These are phyloP conservation scores for Lichtheimia hyalospora DNA, from an alignment of 371 early-diverging fungal genomes.

Conservation along the genomic window DNA sequence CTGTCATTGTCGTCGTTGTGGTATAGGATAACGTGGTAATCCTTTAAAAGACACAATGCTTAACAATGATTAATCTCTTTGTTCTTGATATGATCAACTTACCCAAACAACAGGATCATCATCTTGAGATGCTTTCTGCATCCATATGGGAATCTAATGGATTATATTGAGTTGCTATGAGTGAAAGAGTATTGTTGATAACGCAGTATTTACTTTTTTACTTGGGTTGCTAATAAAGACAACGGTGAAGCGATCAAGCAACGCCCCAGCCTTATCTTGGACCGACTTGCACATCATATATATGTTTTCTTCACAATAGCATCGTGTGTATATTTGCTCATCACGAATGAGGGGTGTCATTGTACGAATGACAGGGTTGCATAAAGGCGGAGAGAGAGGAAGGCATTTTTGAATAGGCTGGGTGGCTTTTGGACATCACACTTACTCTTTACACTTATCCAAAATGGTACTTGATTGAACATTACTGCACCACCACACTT, in stretches of 20 bases:
- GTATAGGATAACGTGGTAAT: conserved; percentile 44
- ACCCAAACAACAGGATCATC: conserved; percentile 37
- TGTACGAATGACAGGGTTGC: too few species aligned
- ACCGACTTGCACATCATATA: conserved; percentile 35
- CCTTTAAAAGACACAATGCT: conserved; percentile 15
- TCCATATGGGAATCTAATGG: conserved; percentile 14
- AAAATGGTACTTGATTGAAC: neutral
- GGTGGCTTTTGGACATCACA: neutral
- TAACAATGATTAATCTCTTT: neutral
- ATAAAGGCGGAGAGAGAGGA: too few species aligned
- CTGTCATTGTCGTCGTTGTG: conserved; percentile 1
- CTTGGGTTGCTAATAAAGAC: conserved; percentile 40
- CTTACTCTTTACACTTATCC: neutral
- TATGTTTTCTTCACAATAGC: conserved; percentile 51
- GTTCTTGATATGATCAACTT: neutral
- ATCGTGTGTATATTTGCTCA: conserved; percentile 28
- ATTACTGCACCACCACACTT: neutral
- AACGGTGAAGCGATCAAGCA: conserved; percentile 23
- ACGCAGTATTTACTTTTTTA: conserved; percentile 16
- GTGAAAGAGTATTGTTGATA: neutral
- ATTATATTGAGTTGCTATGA: neutral
- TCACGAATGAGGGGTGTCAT: neutral
- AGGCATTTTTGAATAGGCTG: too few species aligned
- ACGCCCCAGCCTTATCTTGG: conserved; percentile 8
- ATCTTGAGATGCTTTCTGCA: conserved; percentile 4